phyloP scores from a whole-genome alignment of 805 yeast genomes.

The Lachancea sp. region DNA sequence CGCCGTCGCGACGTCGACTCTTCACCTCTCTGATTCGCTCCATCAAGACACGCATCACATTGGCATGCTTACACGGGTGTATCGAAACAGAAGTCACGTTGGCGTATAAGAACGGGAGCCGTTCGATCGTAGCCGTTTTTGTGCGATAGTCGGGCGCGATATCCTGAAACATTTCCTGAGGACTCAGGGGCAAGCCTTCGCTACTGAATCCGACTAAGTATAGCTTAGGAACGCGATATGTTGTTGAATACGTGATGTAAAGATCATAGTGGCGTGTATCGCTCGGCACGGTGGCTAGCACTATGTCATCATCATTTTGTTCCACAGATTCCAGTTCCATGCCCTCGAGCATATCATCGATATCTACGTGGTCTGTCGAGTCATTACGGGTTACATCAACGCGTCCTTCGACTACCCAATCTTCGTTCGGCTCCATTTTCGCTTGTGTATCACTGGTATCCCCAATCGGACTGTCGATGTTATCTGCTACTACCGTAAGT shows the following conservation, averaged over 20 bases:
- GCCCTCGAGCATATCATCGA: constrained; percentile 26
- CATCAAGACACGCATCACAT: constrained; percentile 86
- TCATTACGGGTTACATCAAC: neutral
- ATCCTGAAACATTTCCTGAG: constrained; percentile 91
- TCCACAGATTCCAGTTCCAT: constrained; percentile 28
- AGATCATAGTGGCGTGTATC: constrained; percentile 72
- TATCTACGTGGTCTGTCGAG: constrained; percentile 13
- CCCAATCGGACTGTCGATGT: constrained; percentile 17
- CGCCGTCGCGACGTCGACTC: constrained; percentile 32
- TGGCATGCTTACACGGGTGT: constrained; percentile 94
- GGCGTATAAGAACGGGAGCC: constrained; percentile 73
- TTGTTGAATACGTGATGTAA: constrained; percentile 87
- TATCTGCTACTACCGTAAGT: constrained; percentile 40
- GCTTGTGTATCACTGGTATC: neutral
- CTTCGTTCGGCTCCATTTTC: constrained; percentile 38
- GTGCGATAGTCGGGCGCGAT: constrained; percentile 86
- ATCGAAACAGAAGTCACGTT: constrained; percentile 68
- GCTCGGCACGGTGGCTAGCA: constrained; percentile 38
- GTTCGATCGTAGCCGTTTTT: constrained; percentile 94
- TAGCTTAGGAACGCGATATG: constrained; percentile 93
- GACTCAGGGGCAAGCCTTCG: constrained; percentile 79
- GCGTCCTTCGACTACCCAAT: constrained; percentile 46
- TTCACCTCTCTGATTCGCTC: constrained; percentile 58
- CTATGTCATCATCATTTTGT: constrained; percentile 38
- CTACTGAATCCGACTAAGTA: constrained; percentile 81